Conservation (phyloP, 805 yeast species). For the Starmerella roubikii region DNA sequence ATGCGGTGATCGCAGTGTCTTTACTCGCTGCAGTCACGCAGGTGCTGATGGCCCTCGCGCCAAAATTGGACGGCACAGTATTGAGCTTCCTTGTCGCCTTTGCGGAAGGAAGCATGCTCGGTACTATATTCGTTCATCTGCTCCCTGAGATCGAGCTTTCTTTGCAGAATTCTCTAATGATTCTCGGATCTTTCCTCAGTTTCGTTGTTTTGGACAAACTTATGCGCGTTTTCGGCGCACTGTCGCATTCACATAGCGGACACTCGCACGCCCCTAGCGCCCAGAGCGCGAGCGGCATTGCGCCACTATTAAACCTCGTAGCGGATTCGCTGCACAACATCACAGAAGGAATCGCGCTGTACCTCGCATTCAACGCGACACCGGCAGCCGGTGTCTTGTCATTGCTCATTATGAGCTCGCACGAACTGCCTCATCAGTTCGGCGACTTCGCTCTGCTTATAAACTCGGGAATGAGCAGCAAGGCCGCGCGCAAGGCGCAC, state of each 20-base stretch:
- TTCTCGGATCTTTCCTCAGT: conserved; percentile 44
- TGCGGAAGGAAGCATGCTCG: conserved; percentile 64
- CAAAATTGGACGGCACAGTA: conserved; percentile 34
- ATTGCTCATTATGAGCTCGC: conserved; percentile 56
- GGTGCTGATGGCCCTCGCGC: conserved; percentile 10
- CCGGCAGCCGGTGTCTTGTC: conserved; percentile 53
- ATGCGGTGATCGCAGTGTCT: conserved; percentile 13
- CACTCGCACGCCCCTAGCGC: conserved; percentile 1
- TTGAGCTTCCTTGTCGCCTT: conserved; percentile 48
- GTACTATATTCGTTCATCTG: conserved; percentile 60
- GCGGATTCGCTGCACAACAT: conserved; percentile 64
- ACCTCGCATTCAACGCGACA: conserved; percentile 53
- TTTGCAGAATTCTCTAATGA: conserved; percentile 37
- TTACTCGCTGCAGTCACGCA: conserved; percentile 13
- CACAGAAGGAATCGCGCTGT: conserved; percentile 64
- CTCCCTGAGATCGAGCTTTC: conserved; percentile 44
- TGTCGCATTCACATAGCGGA: conserved; percentile 32
- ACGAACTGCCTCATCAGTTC: conserved; percentile 70
- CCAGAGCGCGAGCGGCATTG: background rate
- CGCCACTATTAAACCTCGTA: conserved; percentile 37
- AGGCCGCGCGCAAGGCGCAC: conserved; percentile 55
- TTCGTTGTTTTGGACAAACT: conserved; percentile 53
- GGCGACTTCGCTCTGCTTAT: conserved; percentile 66
- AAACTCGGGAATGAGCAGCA: conserved; percentile 53
- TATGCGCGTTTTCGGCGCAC: conserved; percentile 37